phyloP scores from a whole-genome alignment of 1,284 basidiomycete genomes.

The Cutaneotrichosporon dermatis region DNA sequence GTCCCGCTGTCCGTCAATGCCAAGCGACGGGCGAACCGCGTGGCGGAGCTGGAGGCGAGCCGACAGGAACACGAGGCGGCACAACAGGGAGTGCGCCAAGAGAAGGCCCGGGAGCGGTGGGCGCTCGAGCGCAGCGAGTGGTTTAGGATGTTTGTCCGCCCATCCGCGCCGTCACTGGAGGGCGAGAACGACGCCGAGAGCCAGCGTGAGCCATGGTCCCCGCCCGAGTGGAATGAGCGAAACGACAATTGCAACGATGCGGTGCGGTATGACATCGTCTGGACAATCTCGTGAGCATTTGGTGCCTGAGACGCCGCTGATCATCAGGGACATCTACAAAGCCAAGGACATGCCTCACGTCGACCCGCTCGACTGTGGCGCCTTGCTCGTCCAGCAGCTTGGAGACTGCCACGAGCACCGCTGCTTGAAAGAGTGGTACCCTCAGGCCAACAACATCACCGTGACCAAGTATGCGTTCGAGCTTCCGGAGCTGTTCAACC shows the following conservation, averaged over 20 bases:
- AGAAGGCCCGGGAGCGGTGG: not conserved
- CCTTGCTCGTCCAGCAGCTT: constrained; percentile 47
- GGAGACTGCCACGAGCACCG: constrained; percentile 45
- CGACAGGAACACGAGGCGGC: constrained; percentile 13
- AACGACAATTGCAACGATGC: constrained; percentile 25
- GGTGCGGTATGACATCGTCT: constrained; percentile 39
- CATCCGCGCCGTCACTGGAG: not conserved
- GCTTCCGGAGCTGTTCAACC: constrained; percentile 45
- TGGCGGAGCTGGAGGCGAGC: constrained; percentile 27
- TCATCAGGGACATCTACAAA: constrained; percentile 37
- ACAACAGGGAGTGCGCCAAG: not conserved
- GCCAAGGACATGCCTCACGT: constrained; percentile 39
- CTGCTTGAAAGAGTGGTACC: constrained; percentile 48
- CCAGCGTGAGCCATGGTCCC: not conserved
- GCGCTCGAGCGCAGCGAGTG: not conserved
- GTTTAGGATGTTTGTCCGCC: not conserved
- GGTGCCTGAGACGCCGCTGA: constrained; percentile 20
- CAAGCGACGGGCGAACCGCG: constrained; percentile 32
- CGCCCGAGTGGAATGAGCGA: constrained; percentile 3
- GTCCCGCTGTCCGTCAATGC: constrained; percentile 42
- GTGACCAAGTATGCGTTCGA: constrained; percentile 50
- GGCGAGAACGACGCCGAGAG: not conserved
- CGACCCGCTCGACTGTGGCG: constrained; percentile 43
- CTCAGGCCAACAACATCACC: constrained; percentile 47
- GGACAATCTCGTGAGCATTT: constrained; percentile 34